Conservation (phyloP, 2,329 filamentous ascomycete species). For the Conoideocrella luteorostrata region DNA sequence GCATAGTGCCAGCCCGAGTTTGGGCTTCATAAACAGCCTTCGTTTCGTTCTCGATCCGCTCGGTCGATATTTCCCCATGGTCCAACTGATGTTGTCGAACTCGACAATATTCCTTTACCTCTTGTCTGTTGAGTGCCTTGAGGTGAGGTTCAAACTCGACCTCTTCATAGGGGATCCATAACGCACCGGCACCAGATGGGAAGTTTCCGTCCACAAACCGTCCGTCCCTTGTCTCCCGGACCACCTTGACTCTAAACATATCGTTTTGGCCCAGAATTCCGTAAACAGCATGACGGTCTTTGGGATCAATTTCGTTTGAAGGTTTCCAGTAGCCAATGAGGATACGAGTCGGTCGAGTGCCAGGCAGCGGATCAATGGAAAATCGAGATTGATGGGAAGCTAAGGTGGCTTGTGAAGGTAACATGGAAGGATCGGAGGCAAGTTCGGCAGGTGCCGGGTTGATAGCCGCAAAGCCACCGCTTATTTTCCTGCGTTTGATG, state of each 20-base stretch:
- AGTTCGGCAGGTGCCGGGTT: conserved; percentile 19
- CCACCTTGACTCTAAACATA: conserved; percentile 59
- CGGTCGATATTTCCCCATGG: conserved; percentile 40
- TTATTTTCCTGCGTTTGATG: conserved; percentile 43
- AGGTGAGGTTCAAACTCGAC: conserved; percentile 53
- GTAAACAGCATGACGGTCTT: conserved; percentile 55
- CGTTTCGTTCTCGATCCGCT: conserved; percentile 43
- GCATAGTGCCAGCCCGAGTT: conserved; percentile 30
- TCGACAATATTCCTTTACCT: conserved; percentile 59
- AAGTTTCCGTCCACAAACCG: conserved; percentile 54
- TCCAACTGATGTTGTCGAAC: conserved; percentile 55
- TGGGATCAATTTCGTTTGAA: conserved; percentile 39
- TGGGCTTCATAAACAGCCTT: conserved; percentile 47
- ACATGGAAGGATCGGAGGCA: conserved; percentile 8
- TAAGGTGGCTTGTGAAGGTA: conserved; percentile 15
- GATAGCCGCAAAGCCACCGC: conserved; percentile 27
- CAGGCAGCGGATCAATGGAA: conserved; percentile 37
- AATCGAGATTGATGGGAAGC: conserved; percentile 14
- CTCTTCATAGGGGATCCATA: conserved; percentile 59
- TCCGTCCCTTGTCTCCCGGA: conserved; percentile 54
- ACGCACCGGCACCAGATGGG: conserved; percentile 50
- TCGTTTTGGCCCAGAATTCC: conserved; percentile 57
- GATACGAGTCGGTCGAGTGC: conserved; percentile 50
- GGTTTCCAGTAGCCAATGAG: conserved; percentile 54
- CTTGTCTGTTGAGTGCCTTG: conserved; percentile 40